phyloP scores from a whole-genome alignment of 2,329 filamentous ascomycete species.

The Colletotrichum graminicola region DNA sequence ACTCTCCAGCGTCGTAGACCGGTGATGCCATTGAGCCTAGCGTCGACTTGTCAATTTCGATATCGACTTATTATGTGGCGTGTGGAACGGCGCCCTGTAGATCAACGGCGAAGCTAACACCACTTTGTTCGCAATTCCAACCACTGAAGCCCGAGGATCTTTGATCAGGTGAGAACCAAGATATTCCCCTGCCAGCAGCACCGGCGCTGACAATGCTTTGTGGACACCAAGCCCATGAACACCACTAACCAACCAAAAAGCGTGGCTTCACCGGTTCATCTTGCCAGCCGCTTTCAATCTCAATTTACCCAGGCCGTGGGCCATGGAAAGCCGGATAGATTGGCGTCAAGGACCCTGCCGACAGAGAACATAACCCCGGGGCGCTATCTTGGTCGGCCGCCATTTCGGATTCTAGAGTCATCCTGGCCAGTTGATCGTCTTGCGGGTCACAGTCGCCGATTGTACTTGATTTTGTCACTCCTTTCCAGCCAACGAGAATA shows the following conservation, averaged over 20 bases:
- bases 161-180: background rate
- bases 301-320: background rate
- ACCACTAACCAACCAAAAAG: background rate
- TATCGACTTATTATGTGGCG: background rate
- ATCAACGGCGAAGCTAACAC: background rate
- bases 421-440: constrained; percentile 1
- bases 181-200: constrained; percentile 13
- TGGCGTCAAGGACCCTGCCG: background rate
- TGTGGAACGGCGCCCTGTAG: background rate
- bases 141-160: background rate
- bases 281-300: constrained; percentile 22
- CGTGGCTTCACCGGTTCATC: constrained; percentile 13
- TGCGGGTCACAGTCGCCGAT: background rate
- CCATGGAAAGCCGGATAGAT: constrained; percentile 2
- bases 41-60: background rate
- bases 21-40: constrained; percentile 22
- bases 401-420: constrained; percentile 7
- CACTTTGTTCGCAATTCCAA: background rate
- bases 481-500: constrained; percentile 6
- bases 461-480: constrained; percentile 11
- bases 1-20: background rate
- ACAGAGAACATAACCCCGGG: background rate
- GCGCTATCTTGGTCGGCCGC: background rate
- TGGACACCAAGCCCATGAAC: background rate
- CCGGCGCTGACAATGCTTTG: background rate